These are phyloP conservation scores for Penicillium longicatenatum DNA, from an alignment of 495 filamentous ascomycete species.

Conservation along the genomic window DNA sequence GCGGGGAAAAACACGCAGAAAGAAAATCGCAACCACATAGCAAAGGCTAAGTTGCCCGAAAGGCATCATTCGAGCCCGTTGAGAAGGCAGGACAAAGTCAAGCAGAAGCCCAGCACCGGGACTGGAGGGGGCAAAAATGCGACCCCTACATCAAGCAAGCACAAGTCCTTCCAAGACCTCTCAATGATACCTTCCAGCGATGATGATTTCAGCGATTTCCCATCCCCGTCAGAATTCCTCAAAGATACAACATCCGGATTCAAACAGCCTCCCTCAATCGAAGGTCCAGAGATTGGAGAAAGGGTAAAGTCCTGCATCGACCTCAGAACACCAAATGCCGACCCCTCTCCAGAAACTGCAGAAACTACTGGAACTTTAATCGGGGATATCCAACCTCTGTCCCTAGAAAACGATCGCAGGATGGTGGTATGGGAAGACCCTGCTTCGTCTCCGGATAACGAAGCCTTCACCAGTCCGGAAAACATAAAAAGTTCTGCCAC, in stretches of 20 bases:
- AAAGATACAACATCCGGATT: neutral
- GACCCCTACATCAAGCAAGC: neutral
- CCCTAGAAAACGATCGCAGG: neutral
- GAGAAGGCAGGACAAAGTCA: neutral
- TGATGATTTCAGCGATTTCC: conserved; percentile 42
- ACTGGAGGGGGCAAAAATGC: neutral
- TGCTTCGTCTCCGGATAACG: neutral
- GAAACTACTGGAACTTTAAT: neutral
- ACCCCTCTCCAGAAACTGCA: neutral
- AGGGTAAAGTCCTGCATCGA: neutral
- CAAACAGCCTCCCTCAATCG: neutral
- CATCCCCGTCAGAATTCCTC: conserved; percentile 38
- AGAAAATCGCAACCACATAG: neutral
- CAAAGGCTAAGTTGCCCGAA: neutral
- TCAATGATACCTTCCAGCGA: conserved; percentile 25
- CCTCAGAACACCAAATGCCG: neutral
- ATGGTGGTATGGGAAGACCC: conserved; percentile 10
- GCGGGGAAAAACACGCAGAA: neutral
- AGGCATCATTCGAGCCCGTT: neutral
- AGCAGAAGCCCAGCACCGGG: neutral
- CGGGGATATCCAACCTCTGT: neutral
- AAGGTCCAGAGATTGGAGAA: neutral
- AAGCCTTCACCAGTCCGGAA: conserved; percentile 2
- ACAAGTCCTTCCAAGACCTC: neutral
- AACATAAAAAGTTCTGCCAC: neutral